A percentile compares a stretch with the other conserved stretches of the same genome.
Evolutionary conservation across 495 filamentous ascomycete species (phyloP).

Genomic region (Sphaerosporella brunnea): DNA sequence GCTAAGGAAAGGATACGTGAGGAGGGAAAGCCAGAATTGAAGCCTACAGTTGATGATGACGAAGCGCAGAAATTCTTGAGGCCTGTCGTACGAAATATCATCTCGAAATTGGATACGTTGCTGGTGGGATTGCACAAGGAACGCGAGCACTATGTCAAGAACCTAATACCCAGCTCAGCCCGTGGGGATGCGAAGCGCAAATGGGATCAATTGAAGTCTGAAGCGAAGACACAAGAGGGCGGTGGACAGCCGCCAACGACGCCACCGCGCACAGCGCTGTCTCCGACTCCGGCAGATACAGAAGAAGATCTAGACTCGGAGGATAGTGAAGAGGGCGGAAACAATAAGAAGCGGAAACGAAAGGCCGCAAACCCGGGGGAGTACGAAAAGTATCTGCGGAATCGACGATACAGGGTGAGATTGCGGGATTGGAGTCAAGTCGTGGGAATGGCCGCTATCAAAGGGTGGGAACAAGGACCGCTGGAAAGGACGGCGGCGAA

Average conservation of each 20-base stretch:
- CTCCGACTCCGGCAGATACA: neutral
- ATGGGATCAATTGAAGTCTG: neutral
- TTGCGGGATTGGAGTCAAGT: slow-evolving; percentile 5
- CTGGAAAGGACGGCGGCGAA: neutral
- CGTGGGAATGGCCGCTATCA: neutral
- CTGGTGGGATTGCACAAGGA: slow-evolving; percentile 2
- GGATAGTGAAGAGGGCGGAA: too few species aligned
- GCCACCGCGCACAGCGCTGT: neutral
- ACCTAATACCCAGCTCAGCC: neutral
- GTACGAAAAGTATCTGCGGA: neutral
- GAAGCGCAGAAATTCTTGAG: neutral
- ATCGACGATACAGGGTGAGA: neutral
- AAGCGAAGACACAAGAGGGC: neutral
- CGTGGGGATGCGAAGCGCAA: neutral
- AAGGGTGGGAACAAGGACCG: slow-evolving; percentile 1
- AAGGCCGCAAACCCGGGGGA: neutral
- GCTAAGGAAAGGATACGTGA: slow-evolving; percentile 1
- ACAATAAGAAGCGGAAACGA: neutral
- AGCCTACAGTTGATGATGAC: slow-evolving; percentile 5
- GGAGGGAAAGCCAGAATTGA: neutral
- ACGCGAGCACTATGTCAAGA: neutral
- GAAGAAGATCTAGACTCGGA: neutral
- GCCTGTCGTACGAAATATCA: neutral
- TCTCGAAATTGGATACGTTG: neutral
- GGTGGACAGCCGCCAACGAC: neutral